Evolutionary conservation across 176 grass and related monocot genomes (phyloP).

Genomic region (Aegilops sharonensis): DNA sequence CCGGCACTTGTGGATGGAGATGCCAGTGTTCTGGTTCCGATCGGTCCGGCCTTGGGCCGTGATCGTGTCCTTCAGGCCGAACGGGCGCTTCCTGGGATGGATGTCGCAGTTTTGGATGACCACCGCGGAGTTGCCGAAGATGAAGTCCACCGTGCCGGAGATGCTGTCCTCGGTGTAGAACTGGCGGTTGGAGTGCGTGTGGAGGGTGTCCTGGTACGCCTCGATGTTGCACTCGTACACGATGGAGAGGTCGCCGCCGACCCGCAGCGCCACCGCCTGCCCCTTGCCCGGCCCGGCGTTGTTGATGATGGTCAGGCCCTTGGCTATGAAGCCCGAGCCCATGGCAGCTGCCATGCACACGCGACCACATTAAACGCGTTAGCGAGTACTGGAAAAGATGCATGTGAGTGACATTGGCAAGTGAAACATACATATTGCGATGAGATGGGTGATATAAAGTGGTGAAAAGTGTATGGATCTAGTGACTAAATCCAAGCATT

Average conservation of each 20-base stretch:
- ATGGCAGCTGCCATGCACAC: constrained; percentile 41
- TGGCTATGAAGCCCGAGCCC: constrained; percentile 73
- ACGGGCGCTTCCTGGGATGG: constrained; percentile 30
- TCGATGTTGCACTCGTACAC: constrained; percentile 67
- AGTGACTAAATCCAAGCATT: constrained; percentile 19
- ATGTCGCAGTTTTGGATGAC: constrained; percentile 66
- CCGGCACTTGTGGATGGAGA: constrained; percentile 65
- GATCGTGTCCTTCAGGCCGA: constrained; percentile 33
- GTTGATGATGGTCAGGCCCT: constrained; percentile 69
- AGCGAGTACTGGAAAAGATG: neutral
- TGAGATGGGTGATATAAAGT: constrained; percentile 4
- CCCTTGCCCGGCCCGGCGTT: constrained; percentile 51
- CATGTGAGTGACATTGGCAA: neutral
- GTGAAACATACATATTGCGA: neutral
- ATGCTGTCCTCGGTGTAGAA: constrained; percentile 52
- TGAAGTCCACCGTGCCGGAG: constrained; percentile 77
- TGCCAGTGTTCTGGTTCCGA: constrained; percentile 70
- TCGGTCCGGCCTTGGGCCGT: constrained; percentile 73
- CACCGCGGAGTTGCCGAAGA: constrained; percentile 72
- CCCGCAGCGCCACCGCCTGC: constrained; percentile 66
- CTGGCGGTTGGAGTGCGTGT: constrained; percentile 69
- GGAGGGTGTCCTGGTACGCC: constrained; percentile 80
- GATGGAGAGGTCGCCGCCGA: constrained; percentile 60
- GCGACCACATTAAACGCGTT: neutral
- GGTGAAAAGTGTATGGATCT: neutral